Conservation (phyloP, 2,329 filamentous ascomycete genomes). For the Fusarium sp. region DNA sequence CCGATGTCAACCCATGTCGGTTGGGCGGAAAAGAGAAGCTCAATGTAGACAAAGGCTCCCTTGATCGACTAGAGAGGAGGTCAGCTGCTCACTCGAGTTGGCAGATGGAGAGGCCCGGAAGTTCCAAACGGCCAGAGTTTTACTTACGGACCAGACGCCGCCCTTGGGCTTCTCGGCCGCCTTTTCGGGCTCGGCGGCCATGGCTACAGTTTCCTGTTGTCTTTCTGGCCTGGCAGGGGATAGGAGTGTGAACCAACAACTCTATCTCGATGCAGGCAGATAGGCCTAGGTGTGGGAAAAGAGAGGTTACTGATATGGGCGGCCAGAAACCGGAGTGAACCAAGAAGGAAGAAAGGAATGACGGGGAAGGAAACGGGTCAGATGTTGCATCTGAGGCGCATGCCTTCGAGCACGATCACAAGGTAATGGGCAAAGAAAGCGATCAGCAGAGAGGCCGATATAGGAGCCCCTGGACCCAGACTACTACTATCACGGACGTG, state of each 20-base stretch:
- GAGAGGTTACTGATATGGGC: background rate
- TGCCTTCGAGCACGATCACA: background rate
- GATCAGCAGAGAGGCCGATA: constrained; percentile 11
- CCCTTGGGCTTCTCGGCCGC: constrained; percentile 17
- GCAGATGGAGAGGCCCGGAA: background rate
- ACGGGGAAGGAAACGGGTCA: background rate
- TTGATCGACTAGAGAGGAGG: constrained; percentile 13
- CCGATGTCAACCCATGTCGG: constrained; percentile 54
- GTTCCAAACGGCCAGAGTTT: background rate
- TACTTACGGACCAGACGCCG: constrained; percentile 25
- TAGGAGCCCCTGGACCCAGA: constrained; percentile 21
- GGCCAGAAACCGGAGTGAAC: background rate
- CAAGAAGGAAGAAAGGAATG: background rate
- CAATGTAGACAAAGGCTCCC: constrained; percentile 48
- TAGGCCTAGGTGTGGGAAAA: background rate
- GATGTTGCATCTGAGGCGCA: background rate
- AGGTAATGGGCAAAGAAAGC: background rate
- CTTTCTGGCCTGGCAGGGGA: background rate
- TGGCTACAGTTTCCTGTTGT: constrained; percentile 7
- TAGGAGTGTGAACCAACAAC: background rate
- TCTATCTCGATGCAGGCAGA: constrained; percentile 3
- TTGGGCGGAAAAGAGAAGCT: constrained; percentile 48
- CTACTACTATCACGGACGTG: background rate
- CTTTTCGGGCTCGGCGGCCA: constrained; percentile 25
- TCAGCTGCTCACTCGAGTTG: background rate